Percentiles rank a stretch among this genome's conserved stretches.
Evolutionary conservation across 2,329 filamentous ascomycete genomes (phyloP).

Genomic region (Chaetothyriales sp.): DNA sequence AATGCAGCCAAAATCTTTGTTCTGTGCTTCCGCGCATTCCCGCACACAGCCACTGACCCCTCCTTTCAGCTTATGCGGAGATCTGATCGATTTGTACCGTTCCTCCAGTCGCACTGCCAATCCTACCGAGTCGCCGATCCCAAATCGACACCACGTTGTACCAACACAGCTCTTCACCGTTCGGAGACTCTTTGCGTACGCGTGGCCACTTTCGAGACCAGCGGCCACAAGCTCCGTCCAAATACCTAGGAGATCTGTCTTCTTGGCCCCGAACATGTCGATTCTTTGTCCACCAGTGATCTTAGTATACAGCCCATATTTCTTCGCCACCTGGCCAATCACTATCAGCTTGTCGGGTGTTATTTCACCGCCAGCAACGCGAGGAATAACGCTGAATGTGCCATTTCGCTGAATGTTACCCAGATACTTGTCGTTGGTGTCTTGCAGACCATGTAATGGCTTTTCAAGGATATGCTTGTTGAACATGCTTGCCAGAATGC

Average conservation of each 20-base stretch:
- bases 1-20: constrained; percentile 86
- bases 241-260: constrained; percentile 70
- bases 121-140: constrained; percentile 78
- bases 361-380: constrained; percentile 74
- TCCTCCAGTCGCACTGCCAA: constrained; percentile 81
- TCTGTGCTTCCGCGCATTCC: constrained; percentile 84
- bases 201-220: constrained; percentile 82
- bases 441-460: constrained; percentile 60
- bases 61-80: constrained; percentile 81
- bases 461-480: constrained; percentile 70
- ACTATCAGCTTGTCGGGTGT: constrained; percentile 72
- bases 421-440: constrained; percentile 79
- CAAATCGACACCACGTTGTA: constrained; percentile 80
- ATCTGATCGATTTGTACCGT: constrained; percentile 81
- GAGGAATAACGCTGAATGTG: constrained; percentile 76
- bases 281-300: constrained; percentile 87
- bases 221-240: constrained; percentile 70
- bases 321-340: constrained; percentile 71
- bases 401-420: constrained; percentile 87
- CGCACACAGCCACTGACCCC: constrained; percentile 84
- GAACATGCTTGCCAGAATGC: constrained; percentile 68
- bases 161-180: constrained; percentile 84
- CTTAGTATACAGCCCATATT: constrained; percentile 76
- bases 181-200: constrained; percentile 75
- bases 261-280: constrained; percentile 82